Base-by-base conservation (phyloP, 2,329 filamentous ascomycete genomes). In the Tolypocladium album region DNA sequence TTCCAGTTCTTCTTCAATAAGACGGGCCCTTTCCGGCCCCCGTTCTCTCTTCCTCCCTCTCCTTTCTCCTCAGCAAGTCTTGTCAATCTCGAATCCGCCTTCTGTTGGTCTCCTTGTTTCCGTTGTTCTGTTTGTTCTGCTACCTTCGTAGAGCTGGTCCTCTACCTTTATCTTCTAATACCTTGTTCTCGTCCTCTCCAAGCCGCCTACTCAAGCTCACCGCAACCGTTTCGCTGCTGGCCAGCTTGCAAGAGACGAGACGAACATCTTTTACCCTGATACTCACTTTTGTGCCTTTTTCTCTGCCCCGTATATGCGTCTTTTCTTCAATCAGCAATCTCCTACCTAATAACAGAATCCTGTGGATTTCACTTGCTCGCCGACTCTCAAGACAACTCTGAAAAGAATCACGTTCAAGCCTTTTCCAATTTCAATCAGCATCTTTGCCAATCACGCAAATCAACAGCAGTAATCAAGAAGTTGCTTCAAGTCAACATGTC, bases 61-160 rank as follows among this genome's bases (percentile, higher is more conserved):
- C 75, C 76, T 70, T 69, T 69, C 69, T 84, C 85, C 80, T 80
- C 80, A 87, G 86, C 86, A 88, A 88, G 85, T 78, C 77, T 70
- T 79, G 74, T 65, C 80, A 80, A 76, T 70, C 68, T 72, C 74
- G 71, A 79, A 79, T 79, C 78, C 77, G 79, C 75, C 74, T 79
- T 83, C 80, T 78, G 71, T 53, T 53, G 68, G 71, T 70, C 66
- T 65, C 36, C 52, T 36, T 74, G 67, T 43, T 66, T 65, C 9
- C 68, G 69, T 68, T 71, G 67, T 64, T 67, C 63, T 64, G 70
- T 70, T 72, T 74, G 72, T 69, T 72, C 73, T 72, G 72, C 71
- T 67, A 67, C 66, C 72, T 67, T 64, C 67, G 59, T 74, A 75
- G 81, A 82, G 82, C 82, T 77, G 81, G 81, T 77, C 27, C 82